Evolutionary conservation across 2,329 filamentous ascomycete genomes (phyloP).

Genomic region (Penicillium sp.): DNA sequence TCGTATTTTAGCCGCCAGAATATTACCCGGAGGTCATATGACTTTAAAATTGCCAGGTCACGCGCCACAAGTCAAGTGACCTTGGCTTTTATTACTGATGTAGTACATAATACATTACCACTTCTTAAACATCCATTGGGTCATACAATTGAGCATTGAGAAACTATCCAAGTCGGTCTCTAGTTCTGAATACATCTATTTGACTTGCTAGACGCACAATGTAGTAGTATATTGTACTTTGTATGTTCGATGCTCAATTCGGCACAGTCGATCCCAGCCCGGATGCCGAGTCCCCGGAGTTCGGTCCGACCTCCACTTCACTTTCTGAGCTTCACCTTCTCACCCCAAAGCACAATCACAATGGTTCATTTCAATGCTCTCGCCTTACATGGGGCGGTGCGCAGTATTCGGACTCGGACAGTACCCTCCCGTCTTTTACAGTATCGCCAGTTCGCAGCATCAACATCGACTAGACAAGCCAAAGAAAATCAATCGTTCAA

Average conservation of each 20-base stretch:
- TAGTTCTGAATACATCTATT: not conserved
- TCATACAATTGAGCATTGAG: no score
- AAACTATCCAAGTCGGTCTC: no score
- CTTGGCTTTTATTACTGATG: no score
- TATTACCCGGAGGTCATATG: conserved; percentile 2
- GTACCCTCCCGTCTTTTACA: conserved; percentile 10
- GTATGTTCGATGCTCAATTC: not conserved
- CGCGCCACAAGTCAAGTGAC: no score
- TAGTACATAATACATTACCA: no score
- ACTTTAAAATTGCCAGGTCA: not conserved
- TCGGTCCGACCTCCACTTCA: conserved; percentile 12
- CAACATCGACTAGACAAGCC: conserved; percentile 20
- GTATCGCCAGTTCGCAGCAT: conserved; percentile 23
- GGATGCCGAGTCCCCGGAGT: conserved; percentile 4
- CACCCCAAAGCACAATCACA: not conserved
- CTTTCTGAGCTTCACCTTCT: not conserved
- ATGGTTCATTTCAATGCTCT: conserved; percentile 24
- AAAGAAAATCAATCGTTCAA: conserved; percentile 51
- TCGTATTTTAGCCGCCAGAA: conserved; percentile 9
- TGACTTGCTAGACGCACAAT: not conserved
- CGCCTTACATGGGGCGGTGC: conserved; percentile 20
- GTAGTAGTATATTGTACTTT: not conserved
- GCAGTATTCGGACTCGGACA: conserved; percentile 14
- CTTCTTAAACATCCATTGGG: no score
- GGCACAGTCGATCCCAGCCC: not conserved